These are phyloP conservation scores for Soucietia sequanensis DNA, from an alignment of 805 yeast genomes.

Conservation along the genomic window DNA sequence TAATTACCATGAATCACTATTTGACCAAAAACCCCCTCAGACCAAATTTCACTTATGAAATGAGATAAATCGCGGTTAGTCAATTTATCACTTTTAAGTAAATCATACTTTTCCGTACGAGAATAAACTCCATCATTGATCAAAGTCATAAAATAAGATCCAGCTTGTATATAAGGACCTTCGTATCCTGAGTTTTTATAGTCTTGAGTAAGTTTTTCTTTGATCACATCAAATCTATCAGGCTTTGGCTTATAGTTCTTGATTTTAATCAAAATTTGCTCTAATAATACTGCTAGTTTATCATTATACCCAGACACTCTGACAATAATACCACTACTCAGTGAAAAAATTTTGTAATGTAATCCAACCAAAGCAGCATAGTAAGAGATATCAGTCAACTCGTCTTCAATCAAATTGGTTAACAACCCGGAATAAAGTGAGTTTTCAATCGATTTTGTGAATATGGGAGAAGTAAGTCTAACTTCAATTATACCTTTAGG, in stretches of 20 bases:
- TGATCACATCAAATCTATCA: conserved; percentile 64
- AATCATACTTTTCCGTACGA: conserved; percentile 56
- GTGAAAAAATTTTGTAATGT: conserved; percentile 51
- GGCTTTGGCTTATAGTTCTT: conserved; percentile 47
- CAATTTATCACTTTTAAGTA: conserved; percentile 35
- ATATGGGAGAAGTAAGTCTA: conserved; percentile 62
- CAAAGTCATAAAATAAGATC: conserved; percentile 57
- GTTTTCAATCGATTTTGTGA: conserved; percentile 57
- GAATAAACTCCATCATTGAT: conserved; percentile 74
- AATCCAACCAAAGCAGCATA: conserved; percentile 85
- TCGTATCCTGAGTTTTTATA: conserved; percentile 67
- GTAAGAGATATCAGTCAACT: conserved; percentile 71
- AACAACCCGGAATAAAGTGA: conserved; percentile 60
- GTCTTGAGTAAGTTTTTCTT: conserved; percentile 61
- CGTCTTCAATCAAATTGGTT: conserved; percentile 72
- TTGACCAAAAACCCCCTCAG: conserved; percentile 64
- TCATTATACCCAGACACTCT: conserved; percentile 80
- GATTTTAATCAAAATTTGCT: conserved; percentile 57
- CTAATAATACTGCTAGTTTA: conserved; percentile 64
- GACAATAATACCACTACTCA: conserved; percentile 70
- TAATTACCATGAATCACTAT: conserved; percentile 76
- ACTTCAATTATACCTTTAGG: conserved; percentile 79
- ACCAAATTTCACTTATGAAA: conserved; percentile 47
- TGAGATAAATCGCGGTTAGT: conserved; percentile 48
- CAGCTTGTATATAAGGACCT: conserved; percentile 78